phyloP scores from a whole-genome alignment of 202 grass and related monocot species.

The Digitaria exilis region DNA sequence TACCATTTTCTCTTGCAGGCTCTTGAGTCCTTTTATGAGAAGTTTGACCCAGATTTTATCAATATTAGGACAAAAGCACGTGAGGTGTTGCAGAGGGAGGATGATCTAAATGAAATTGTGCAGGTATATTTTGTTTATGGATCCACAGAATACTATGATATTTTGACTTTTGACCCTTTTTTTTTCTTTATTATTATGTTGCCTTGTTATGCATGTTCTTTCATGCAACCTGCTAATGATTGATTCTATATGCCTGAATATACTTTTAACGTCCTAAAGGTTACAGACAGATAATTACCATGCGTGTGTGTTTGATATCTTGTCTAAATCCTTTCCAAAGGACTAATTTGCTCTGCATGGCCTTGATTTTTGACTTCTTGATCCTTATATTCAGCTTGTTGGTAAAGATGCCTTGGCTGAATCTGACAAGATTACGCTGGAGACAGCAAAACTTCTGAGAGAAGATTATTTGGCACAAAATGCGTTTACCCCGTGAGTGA shows the following conservation, averaged over 20 bases:
- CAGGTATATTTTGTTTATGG: conserved; percentile 61
- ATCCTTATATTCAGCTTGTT: conserved; percentile 60
- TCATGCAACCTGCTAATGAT: neutral
- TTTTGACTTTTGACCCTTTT: neutral
- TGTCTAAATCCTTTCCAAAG: neutral
- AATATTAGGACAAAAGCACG: conserved; percentile 96
- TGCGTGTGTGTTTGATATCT: neutral
- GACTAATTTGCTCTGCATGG: neutral
- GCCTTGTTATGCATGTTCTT: neutral
- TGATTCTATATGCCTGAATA: neutral
- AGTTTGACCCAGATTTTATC: conserved; percentile 84
- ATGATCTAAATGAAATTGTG: conserved; percentile 96
- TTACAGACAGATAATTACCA: neutral
- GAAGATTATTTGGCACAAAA: conserved; percentile 88
- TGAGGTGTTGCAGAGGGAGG: conserved; percentile 91
- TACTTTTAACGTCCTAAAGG: neutral
- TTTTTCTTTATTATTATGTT: neutral
- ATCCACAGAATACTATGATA: neutral
- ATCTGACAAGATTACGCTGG: conserved; percentile 82
- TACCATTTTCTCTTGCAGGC: conserved; percentile 51
- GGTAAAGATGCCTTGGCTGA: conserved; percentile 88
- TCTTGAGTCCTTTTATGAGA: conserved; percentile 79
- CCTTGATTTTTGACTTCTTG: neutral
- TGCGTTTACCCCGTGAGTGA: conserved; percentile 80
- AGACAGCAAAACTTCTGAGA: conserved; percentile 81